Evolutionary conservation across 345 rosid species (phyloP).

Genomic region (Sonneratia alba): DNA sequence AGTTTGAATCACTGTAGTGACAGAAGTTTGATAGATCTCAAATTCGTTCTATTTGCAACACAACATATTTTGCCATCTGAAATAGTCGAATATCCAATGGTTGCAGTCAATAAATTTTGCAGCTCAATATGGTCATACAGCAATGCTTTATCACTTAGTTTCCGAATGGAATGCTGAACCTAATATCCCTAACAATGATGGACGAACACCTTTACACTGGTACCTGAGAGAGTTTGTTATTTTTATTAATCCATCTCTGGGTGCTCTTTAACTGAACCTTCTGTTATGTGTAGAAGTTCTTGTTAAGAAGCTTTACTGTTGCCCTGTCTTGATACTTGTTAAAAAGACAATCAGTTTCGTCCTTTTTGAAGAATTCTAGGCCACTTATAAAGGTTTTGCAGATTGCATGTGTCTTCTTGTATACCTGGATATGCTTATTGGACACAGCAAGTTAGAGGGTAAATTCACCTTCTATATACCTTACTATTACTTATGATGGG

Average conservation of each 20-base stretch:
- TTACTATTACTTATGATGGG: not conserved
- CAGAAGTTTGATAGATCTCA: not conserved
- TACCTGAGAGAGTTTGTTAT: constrained; percentile 1
- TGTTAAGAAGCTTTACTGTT: not conserved
- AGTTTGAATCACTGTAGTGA: not conserved
- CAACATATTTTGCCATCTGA: not conserved
- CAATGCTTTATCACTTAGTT: constrained; percentile 79
- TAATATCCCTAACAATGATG: constrained; percentile 88
- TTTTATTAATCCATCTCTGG: not conserved
- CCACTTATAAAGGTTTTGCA: constrained; percentile 96
- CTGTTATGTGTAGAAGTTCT: not conserved
- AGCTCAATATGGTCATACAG: constrained; percentile 95
- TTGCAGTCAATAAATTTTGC: constrained; percentile 89
- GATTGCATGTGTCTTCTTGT: constrained; percentile 89
- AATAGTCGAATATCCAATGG: constrained; percentile 15
- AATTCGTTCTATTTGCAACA: not conserved
- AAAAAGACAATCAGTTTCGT: constrained; percentile 4
- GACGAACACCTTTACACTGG: constrained; percentile 98
- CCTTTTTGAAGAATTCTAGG: constrained; percentile 43
- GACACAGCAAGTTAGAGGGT: constrained; percentile 97
- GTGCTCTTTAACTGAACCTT: not conserved
- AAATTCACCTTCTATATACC: constrained; percentile 5
- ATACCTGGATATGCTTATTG: constrained; percentile 83
- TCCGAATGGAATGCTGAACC: constrained; percentile 98
- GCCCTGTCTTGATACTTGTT: not conserved